phyloP scores from a whole-genome alignment of 192 early-diverging fungal genomes.

The Backusella liffmaniae region DNA sequence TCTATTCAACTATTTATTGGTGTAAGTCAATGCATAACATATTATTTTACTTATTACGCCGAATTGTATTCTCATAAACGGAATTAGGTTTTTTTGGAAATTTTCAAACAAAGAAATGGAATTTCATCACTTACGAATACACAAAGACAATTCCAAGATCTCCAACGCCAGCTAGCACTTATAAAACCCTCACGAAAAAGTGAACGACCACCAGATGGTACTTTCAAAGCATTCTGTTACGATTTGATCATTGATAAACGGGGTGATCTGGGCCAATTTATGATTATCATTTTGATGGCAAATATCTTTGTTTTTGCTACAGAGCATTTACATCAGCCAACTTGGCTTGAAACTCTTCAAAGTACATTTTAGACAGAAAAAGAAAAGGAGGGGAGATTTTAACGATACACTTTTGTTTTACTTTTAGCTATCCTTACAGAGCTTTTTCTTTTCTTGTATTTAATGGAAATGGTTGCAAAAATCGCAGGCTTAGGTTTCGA shows the following conservation, averaged over 20 bases:
- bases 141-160: conserved; percentile 27
- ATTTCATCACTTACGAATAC: conserved; percentile 27
- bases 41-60: not conserved
- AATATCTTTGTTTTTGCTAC: conserved; percentile 27
- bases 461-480: conserved; percentile 9
- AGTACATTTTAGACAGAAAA: not conserved
- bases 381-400: not conserved
- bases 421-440: not conserved
- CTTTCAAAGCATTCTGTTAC: conserved; percentile 11
- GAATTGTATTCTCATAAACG: not conserved
- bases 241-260: conserved; percentile 13
- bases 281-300: not conserved
- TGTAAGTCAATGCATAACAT: conserved; percentile 3
- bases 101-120: conserved; percentile 31
- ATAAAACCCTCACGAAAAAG: conserved; percentile 16
- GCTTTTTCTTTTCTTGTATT: conserved; percentile 13
- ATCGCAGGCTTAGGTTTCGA: conserved; percentile 8
- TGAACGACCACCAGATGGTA: conserved; percentile 2
- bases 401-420: not conserved
- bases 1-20: conserved; percentile 33
- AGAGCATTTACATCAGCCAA: conserved; percentile 5
- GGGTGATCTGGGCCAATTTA: conserved; percentile 4
- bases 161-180: conserved; percentile 18
- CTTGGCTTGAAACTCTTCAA: conserved; percentile 15
- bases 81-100: conserved; percentile 27